Evolutionary conservation across 805 yeast genomes (phyloP).

Genomic region (Nakazawaea ishiwadae): DNA sequence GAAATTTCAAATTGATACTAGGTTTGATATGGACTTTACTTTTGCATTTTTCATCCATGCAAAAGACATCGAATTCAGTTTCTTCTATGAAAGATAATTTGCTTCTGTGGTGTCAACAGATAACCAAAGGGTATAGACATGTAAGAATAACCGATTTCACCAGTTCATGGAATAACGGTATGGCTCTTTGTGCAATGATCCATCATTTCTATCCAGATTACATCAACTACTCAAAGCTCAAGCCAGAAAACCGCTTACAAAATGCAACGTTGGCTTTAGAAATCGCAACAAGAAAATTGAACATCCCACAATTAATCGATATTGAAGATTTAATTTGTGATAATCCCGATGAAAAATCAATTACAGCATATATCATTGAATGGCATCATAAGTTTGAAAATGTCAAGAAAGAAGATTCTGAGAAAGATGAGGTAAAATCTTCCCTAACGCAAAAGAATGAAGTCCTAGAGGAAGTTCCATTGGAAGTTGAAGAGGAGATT

Average conservation of each 20-base stretch:
- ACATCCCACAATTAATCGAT: conserved; percentile 49
- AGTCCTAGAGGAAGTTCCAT: no score
- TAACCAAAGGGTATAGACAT: conserved; percentile 30
- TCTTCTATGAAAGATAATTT: conserved; percentile 32
- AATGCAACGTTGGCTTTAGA: conserved; percentile 33
- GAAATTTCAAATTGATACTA: conserved; percentile 39
- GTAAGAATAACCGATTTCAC: conserved; percentile 45
- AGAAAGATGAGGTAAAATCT: background rate
- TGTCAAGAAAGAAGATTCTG: background rate
- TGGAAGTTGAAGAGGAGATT: no score
- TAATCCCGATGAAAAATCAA: conserved; percentile 56
- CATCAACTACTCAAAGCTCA: conserved; percentile 27
- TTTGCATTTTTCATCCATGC: conserved; percentile 30
- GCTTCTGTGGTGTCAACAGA: conserved; percentile 50
- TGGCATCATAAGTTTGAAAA: conserved; percentile 44
- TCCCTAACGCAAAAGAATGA: no score
- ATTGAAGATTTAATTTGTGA: conserved; percentile 45
- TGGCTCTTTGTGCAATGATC: conserved; percentile 43
- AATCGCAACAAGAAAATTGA: conserved; percentile 38
- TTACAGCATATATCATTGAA: conserved; percentile 53
- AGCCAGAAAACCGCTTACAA: conserved; percentile 22
- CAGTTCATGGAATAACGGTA: conserved; percentile 49
- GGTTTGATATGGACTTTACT: conserved; percentile 48
- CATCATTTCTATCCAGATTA: conserved; percentile 36
- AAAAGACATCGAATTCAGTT: conserved; percentile 8